Percentiles rank a stretch among this genome's conserved stretches.
Evolutionary conservation across 345 rosid genomes (phyloP).

Genomic region (Fremontodendron californicum): DNA sequence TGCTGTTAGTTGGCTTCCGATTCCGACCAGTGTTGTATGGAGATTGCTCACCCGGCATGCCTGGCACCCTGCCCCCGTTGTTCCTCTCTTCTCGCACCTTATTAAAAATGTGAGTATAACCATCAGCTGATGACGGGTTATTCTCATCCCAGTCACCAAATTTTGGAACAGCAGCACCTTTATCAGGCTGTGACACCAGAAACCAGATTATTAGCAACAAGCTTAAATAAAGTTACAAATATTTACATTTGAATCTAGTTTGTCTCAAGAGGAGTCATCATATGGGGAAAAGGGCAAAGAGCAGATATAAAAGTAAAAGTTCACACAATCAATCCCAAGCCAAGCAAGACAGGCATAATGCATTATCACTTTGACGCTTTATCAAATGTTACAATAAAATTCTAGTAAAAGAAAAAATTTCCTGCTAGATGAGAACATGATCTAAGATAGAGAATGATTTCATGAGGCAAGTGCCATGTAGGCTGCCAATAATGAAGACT

Average conservation of each 20-base stretch:
- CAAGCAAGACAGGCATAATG: neutral
- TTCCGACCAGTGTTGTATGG: constrained; percentile 24
- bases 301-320: neutral
- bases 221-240: neutral
- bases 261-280: neutral
- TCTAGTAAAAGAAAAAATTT: neutral
- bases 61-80: constrained; percentile 40
- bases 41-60: constrained; percentile 36
- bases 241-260: neutral
- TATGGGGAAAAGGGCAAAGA: neutral
- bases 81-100: constrained; percentile 75
- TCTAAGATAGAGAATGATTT: neutral
- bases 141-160: constrained; percentile 93
- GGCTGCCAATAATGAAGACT: neutral
- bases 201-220: constrained; percentile 12
- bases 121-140: constrained; percentile 76
- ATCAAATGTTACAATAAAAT: neutral
- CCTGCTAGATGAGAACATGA: neutral
- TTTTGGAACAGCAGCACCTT: constrained; percentile 77
- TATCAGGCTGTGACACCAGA: constrained; percentile 47
- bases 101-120: constrained; percentile 83
- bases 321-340: neutral
- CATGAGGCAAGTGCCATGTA: neutral
- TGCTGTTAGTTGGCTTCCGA: constrained; percentile 18
- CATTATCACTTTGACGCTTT: no score